A percentile compares a stretch with the other conserved stretches of the same genome.
Evolutionary conservation across 2,329 filamentous ascomycete genomes (phyloP).

Genomic region (Pochonia chlamydosporia): DNA sequence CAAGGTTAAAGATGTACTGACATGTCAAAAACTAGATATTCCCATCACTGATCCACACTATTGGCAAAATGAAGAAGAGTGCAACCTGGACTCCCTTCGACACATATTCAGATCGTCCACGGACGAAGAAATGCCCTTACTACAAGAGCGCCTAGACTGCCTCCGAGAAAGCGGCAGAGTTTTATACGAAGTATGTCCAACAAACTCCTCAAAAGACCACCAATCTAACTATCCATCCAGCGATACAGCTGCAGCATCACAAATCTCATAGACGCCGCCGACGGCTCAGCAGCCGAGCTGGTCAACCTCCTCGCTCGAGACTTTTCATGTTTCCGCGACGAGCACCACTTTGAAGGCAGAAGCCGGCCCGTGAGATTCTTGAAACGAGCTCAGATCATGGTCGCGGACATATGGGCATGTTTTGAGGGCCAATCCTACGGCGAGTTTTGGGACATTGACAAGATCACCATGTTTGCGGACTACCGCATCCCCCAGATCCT

Average conservation of each 20-base stretch:
- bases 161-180: slow-evolving; percentile 78
- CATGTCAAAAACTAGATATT: slow-evolving; percentile 51
- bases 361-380: slow-evolving; percentile 69
- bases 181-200: slow-evolving; percentile 60
- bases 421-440: slow-evolving; percentile 80
- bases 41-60: slow-evolving; percentile 85
- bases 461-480: slow-evolving; percentile 98
- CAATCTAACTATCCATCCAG: slow-evolving; percentile 31
- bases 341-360: slow-evolving; percentile 66
- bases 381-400: slow-evolving; percentile 93
- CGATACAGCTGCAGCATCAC: slow-evolving; percentile 70
- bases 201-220: neutral
- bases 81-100: slow-evolving; percentile 65
- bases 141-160: slow-evolving; percentile 71
- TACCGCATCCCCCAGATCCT: slow-evolving; percentile 95
- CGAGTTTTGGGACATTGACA: slow-evolving; percentile 82
- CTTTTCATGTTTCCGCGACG: slow-evolving; percentile 83
- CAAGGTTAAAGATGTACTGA: neutral
- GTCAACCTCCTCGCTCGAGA: slow-evolving; percentile 80
- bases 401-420: slow-evolving; percentile 94
- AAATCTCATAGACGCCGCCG: slow-evolving; percentile 67
- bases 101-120: slow-evolving; percentile 84
- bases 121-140: slow-evolving; percentile 78
- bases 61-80: slow-evolving; percentile 73
- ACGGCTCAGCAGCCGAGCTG: slow-evolving; percentile 73